Evolutionary conservation across 1,139 yeast genomes (phyloP).

Genomic region (Taphrina deformans): DNA sequence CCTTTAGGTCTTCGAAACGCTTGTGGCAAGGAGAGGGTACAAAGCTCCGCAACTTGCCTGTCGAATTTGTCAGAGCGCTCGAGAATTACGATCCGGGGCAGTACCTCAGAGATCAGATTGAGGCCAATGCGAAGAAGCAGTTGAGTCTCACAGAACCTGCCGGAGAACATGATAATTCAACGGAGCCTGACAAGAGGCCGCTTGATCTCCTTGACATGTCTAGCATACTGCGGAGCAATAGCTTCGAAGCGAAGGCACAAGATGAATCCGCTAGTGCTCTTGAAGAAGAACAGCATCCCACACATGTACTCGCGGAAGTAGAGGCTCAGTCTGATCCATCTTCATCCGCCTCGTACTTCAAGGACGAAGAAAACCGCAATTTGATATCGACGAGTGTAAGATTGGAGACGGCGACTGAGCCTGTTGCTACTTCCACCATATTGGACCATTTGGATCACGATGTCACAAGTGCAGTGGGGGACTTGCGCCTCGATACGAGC

Average conservation of each 20-base stretch:
- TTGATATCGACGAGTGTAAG: too few relatives aligned
- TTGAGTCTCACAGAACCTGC: not conserved
- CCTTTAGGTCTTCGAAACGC: slow-evolving; percentile 16
- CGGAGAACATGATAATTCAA: not conserved
- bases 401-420: not conserved
- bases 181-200: not conserved
- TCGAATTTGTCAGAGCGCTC: slow-evolving; percentile 19
- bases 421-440: not conserved
- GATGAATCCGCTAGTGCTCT: not conserved
- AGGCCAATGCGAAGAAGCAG: not conserved
- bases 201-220: not conserved
- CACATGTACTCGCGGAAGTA: not conserved
- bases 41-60: slow-evolving; percentile 24
- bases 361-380: too few relatives aligned
- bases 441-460: not conserved
- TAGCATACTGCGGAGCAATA: not conserved
- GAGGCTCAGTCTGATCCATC: not conserved
- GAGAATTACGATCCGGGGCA: slow-evolving; percentile 28
- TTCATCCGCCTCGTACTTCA: not conserved
- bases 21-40: slow-evolving; percentile 29
- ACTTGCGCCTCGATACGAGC: not conserved
- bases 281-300: not conserved
- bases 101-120: slow-evolving; percentile 24
- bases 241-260: not conserved
- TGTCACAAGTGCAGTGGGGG: not conserved